Conservation (phyloP, 192 early-diverging fungal species). For the Dispira parvispora region DNA sequence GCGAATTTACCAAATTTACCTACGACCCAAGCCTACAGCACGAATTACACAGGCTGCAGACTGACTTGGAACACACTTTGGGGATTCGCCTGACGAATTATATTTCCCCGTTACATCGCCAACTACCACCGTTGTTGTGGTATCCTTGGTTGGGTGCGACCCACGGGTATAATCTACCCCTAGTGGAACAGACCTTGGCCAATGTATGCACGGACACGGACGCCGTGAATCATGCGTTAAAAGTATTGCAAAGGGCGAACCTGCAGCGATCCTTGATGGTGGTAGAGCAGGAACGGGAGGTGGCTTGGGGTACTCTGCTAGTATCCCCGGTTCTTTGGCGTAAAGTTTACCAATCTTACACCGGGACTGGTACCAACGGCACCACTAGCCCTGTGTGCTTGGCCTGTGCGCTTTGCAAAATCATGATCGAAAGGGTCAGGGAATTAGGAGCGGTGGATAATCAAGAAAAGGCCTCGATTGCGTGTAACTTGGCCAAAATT, state of each 20-base stretch:
- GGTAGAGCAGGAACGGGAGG: conserved; percentile 6
- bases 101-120: neutral
- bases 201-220: neutral
- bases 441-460: neutral
- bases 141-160: neutral
- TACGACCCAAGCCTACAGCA: neutral
- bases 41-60: neutral
- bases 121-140: neutral
- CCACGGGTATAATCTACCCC: neutral
- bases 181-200: neutral
- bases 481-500: neutral
- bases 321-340: conserved; percentile 1
- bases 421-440: neutral
- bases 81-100: neutral
- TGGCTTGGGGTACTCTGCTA: conserved; percentile 1
- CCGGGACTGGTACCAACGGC: neutral
- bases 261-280: neutral
- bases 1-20: neutral
- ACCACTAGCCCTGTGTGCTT: neutral
- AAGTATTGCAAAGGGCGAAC: neutral
- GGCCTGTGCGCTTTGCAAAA: neutral
- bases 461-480: neutral
- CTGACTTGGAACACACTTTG: neutral
- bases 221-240: neutral
- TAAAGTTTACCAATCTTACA: neutral